Conservation (phyloP, 345 rosid genomes). For the Fremontodendron californicum region DNA sequence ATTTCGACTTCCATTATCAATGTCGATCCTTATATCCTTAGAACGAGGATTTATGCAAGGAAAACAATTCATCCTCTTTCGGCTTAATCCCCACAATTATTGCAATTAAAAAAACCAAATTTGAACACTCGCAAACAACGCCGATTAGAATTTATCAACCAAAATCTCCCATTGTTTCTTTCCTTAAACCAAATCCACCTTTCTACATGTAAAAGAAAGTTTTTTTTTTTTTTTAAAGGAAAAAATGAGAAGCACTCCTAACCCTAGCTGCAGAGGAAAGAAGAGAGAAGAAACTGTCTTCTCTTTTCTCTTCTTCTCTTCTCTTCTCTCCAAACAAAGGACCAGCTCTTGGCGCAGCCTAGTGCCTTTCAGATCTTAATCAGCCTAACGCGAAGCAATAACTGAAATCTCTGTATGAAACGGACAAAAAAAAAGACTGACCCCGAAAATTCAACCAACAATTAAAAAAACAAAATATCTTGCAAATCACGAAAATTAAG, state of each 20-base stretch:
- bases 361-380: conserved; percentile 5
- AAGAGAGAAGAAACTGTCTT: not conserved
- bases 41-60: conserved; percentile 54
- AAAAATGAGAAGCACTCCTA: no score
- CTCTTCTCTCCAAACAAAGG: not conserved
- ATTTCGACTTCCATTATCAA: no score
- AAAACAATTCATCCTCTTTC: conserved; percentile 63
- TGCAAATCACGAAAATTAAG: not conserved
- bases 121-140: not conserved
- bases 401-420: not conserved
- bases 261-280: not conserved
- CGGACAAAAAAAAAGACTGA: not conserved
- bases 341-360: not conserved
- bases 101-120: not conserved
- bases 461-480: not conserved
- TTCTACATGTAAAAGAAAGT: no score
- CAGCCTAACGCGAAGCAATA: conserved; percentile 1
- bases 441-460: not conserved
- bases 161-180: no score
- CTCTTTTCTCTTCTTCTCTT: not conserved
- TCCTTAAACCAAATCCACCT: no score
- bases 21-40: conserved; percentile 58
- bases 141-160: no score
- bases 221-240: no score
- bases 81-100: no score